Percentiles rank a stretch among this genome's conserved stretches.
Evolutionary conservation across 306 rosid genomes (phyloP).

Genomic region (Sechiopsis laciniata): DNA sequence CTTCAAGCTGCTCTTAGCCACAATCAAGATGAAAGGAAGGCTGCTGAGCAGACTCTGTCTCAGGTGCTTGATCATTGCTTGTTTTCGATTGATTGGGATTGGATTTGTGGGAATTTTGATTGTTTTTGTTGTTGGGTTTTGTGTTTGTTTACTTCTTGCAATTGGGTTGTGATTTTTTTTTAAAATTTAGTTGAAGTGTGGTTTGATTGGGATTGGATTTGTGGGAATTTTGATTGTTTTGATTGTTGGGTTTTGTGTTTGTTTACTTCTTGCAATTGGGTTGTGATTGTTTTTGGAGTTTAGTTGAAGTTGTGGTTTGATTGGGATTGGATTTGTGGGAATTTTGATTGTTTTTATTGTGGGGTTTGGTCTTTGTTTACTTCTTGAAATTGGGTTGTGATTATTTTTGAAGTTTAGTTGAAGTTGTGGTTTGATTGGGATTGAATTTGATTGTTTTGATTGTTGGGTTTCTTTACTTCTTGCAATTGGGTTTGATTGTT

Average conservation of each 20-base stretch:
- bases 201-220: conserved; percentile 3
- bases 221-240: conserved; percentile 1
- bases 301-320: conserved; percentile 6
- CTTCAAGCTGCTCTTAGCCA: conserved; percentile 93
- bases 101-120: conserved; percentile 5
- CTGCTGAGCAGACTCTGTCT: conserved; percentile 81
- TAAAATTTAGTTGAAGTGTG: background rate
- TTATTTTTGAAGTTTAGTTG: background rate
- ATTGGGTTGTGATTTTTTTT: background rate
- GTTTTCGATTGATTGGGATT: background rate
- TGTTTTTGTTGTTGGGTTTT: conserved; percentile 10
- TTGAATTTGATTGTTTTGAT: conserved; percentile 9
- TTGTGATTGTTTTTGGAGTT: background rate
- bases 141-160: background rate
- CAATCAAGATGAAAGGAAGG: conserved; percentile 83
- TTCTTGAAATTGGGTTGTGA: background rate
- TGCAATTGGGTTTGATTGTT: background rate
- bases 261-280: background rate
- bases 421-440: conserved; percentile 1
- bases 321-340: background rate
- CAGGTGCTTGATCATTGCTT: conserved; percentile 47
- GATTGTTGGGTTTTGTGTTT: conserved; percentile 1
- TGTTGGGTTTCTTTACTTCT: conserved; percentile 1
- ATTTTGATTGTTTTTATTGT: conserved; percentile 16
- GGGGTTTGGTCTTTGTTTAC: background rate